Conservation (phyloP, 2,329 filamentous ascomycete species). For the Microdochium paspali region DNA sequence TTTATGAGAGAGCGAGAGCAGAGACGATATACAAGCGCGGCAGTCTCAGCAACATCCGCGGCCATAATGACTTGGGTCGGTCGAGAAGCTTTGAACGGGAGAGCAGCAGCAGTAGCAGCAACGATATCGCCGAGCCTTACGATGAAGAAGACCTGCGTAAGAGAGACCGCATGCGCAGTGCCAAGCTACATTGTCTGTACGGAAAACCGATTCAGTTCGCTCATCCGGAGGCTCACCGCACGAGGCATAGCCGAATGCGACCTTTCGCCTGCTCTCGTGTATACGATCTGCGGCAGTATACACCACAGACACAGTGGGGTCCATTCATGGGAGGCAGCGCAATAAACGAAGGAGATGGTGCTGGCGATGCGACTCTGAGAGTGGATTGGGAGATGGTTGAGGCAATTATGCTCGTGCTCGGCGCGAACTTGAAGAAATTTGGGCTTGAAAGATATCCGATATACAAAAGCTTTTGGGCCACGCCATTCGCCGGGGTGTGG, state of each 20-base stretch:
- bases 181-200: slow-evolving; percentile 61
- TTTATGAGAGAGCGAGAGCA: slow-evolving; percentile 49
- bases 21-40: slow-evolving; percentile 6
- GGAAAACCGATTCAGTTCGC: slow-evolving; percentile 45
- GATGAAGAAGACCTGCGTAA: background rate
- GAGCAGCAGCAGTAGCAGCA: background rate
- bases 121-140: background rate
- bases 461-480: slow-evolving; percentile 43
- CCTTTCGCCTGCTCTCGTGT: slow-evolving; percentile 59
- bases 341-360: background rate
- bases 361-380: slow-evolving; percentile 44
- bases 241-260: slow-evolving; percentile 31
- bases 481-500: slow-evolving; percentile 47
- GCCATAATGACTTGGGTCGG: background rate
- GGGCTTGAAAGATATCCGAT: slow-evolving; percentile 31
- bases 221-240: slow-evolving; percentile 19
- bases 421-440: slow-evolving; percentile 48
- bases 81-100: background rate
- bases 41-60: background rate
- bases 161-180: slow-evolving; percentile 22
- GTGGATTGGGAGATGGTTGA: slow-evolving; percentile 79
- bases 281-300: slow-evolving; percentile 66
- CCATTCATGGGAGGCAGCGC: slow-evolving; percentile 43
- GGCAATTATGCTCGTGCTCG: slow-evolving; percentile 60
- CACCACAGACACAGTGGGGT: slow-evolving; percentile 53